Evolutionary conservation across 306 rosid genomes (phyloP), one percentile per base, ranked within the genome.

Genomic region (Lablab purpureus): DNA sequence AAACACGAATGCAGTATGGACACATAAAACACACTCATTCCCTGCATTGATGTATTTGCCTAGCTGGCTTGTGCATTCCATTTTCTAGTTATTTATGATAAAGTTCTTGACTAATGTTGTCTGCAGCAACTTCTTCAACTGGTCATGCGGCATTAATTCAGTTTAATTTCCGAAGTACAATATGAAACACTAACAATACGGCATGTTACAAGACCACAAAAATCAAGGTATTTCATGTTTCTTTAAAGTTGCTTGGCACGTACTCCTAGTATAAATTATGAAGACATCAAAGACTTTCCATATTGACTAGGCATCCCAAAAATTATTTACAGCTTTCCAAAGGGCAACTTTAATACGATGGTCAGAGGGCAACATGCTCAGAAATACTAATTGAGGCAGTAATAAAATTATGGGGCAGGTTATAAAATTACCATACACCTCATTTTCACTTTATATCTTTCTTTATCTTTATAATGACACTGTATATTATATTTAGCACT

Each of bases 171-270:
- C 36, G 0, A 28, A 18, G 15, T 43, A 13, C 52, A 50, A 37
- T 63, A 71, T 36, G 47, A 37, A 50, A 41, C 65, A 47, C 52
- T 73, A 73, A 49, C 59, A 51, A 22, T n/a, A n/a, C 23, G 58
- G 74, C 81, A 77, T 22, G 51, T 76, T 36, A 49, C 21, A 30
- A 18, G 79, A 64, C 46, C 59, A 40, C 67, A 80, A 14, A 71
- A 71, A 41, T 63, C 67, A 30, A 62, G 56, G 32, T 34, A 72
- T 25, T 71, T 72, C 22, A 37, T 49, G 73, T 62, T 60, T 71
- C 72, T 60, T 23, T 37, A n/a, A 21, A 34, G 19, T 72, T 72
- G 34, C 74, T 67, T 72, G 18, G 51, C 73, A 49, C 78, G 49
- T 50, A 23, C 78, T 71, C 78, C 83, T 23, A 79, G 66, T 49